Evolutionary conservation across 2,329 filamentous ascomycete species (phyloP).

Genomic region (Penicillium sp.): DNA sequence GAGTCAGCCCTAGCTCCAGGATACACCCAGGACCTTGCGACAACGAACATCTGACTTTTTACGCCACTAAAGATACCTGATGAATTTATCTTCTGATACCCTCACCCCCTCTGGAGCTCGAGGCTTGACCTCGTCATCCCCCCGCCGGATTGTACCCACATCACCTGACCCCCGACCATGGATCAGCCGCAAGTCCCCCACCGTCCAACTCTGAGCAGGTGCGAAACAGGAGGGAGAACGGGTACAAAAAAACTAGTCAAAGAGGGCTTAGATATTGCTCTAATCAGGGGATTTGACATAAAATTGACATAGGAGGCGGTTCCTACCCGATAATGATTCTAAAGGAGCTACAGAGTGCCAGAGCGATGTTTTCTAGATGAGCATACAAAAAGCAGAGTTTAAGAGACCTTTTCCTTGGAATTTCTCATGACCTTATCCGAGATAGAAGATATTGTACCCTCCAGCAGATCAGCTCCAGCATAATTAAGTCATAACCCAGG

Average conservation of each 20-base stretch:
- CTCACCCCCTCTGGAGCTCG: not conserved
- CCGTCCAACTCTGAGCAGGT: not conserved
- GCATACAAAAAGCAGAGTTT: too few species aligned
- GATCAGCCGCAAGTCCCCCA: slow-evolving; percentile 15
- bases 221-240: not conserved
- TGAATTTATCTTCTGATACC: not conserved
- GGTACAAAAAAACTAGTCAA: not conserved
- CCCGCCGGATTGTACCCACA: slow-evolving; percentile 12
- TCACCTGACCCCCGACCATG: slow-evolving; percentile 25
- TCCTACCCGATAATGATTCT: too few species aligned
- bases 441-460: too few species aligned
- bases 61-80: not conserved
- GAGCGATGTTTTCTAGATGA: too few species aligned
- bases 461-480: too few species aligned
- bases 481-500: not conserved
- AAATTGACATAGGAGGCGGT: too few species aligned
- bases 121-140: slow-evolving; percentile 10
- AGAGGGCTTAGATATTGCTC: too few species aligned
- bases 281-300: too few species aligned
- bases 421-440: too few species aligned
- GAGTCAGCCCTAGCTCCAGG: not conserved
- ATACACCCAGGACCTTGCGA: not conserved
- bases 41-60: slow-evolving; percentile 3
- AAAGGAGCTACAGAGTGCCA: too few species aligned
- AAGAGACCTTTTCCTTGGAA: too few species aligned